A percentile compares a stretch with the other conserved stretches of the same genome.
Evolutionary conservation across 805 yeast genomes (phyloP).

Genomic region (Candida silvicultrix): DNA sequence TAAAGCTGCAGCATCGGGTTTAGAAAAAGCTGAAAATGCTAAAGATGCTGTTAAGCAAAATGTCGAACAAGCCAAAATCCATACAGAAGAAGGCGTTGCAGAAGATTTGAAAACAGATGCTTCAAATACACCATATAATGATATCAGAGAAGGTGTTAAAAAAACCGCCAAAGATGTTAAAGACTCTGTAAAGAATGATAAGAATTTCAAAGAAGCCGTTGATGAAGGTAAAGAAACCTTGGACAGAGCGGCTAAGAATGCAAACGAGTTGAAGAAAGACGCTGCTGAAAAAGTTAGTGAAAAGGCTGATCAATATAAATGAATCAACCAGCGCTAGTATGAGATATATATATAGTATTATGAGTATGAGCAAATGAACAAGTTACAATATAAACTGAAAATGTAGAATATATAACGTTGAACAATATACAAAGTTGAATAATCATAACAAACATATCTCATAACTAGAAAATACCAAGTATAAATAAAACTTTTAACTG

Average conservation of each 20-base stretch:
- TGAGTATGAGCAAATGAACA: not conserved
- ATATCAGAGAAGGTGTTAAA: not conserved
- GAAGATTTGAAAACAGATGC: conserved; percentile 1
- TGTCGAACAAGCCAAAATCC: not conserved
- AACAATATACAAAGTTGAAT: too few relatives aligned
- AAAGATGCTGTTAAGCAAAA: conserved; percentile 9
- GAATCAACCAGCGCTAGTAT: too few relatives aligned
- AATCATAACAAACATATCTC: not conserved
- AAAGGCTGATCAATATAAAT: not conserved
- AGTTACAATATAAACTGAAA: not conserved
- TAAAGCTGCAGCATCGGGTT: not conserved
- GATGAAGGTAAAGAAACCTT: not conserved
- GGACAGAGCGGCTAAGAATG: conserved; percentile 1
- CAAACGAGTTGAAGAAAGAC: conserved; percentile 5
- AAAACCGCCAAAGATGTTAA: conserved; percentile 3
- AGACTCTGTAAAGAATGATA: conserved; percentile 3
- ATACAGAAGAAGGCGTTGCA: conserved; percentile 3
- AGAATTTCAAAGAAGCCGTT: not conserved
- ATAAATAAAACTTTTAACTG: too few relatives aligned
- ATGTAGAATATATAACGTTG: too few relatives aligned
- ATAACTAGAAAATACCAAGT: too few relatives aligned
- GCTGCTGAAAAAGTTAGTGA: conserved; percentile 1
- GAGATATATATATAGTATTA: too few relatives aligned
- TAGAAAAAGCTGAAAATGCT: conserved; percentile 14
- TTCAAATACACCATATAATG: not conserved